Evolutionary conservation across 768 basidiomycete genomes (phyloP).

Genomic region (Mycena belliarum): DNA sequence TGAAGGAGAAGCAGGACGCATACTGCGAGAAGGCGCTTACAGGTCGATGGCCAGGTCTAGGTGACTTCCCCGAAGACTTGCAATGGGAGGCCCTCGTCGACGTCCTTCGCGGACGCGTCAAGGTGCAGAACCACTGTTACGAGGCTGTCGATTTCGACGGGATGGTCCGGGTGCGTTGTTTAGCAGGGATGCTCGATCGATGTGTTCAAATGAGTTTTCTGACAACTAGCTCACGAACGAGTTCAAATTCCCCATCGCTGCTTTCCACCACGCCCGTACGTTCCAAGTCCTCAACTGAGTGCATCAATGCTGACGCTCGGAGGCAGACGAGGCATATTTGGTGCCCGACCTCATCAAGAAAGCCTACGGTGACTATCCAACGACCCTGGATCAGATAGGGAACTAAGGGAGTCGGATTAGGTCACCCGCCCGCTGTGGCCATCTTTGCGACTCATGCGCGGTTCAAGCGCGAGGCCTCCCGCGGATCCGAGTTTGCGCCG

Average conservation of each 20-base stretch:
- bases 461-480: conserved; percentile 56
- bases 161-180: conserved; percentile 55
- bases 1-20: conserved; percentile 68
- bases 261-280: conserved; percentile 67
- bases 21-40: conserved; percentile 56
- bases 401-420: conserved; percentile 27
- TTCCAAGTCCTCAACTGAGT: not conserved
- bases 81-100: conserved; percentile 75
- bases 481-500: conserved; percentile 78
- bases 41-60: conserved; percentile 43
- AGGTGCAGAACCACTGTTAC: conserved; percentile 52
- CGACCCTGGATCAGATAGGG: not conserved
- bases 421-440: conserved; percentile 66
- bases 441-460: conserved; percentile 68
- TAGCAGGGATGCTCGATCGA: not conserved
- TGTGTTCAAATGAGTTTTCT: not conserved
- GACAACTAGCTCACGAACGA: conserved; percentile 66
- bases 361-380: conserved; percentile 50
- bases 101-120: conserved; percentile 71
- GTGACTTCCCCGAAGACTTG: conserved; percentile 65
- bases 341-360: conserved; percentile 74
- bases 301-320: not conserved
- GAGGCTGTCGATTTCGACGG: conserved; percentile 64
- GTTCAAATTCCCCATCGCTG: conserved; percentile 75
- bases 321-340: conserved; percentile 67